Evolutionary conservation across 257 asterid species (phyloP).

Genomic region (Capsicum pubescens): DNA sequence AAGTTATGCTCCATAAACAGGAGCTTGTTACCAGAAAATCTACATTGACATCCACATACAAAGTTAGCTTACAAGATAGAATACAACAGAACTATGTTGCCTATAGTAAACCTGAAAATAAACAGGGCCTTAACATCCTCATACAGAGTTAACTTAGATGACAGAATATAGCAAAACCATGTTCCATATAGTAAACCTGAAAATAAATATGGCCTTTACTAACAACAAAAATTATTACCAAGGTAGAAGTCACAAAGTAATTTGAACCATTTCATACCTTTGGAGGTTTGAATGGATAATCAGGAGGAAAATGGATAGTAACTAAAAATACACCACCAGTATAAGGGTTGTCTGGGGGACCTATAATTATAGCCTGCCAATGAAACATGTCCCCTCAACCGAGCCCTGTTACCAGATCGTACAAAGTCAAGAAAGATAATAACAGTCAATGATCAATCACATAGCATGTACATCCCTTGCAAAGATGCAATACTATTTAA

Average conservation of each 20-base stretch:
- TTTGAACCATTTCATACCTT: conserved; percentile 48
- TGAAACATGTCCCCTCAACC: conserved; percentile 87
- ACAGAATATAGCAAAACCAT: conserved; percentile 13
- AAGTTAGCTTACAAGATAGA: background rate
- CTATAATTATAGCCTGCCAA: conserved; percentile 89
- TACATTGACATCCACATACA: background rate
- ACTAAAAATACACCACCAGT: conserved; percentile 79
- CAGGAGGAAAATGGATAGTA: conserved; percentile 79
- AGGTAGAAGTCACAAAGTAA: background rate
- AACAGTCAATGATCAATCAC: background rate
- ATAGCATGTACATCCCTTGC: background rate
- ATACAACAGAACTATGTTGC: conserved; percentile 15
- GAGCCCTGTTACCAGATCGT: conserved; percentile 54
- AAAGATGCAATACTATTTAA: background rate
- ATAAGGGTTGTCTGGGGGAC: conserved; percentile 80
- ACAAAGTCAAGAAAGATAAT: background rate
- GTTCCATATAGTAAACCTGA: background rate
- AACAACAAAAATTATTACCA: background rate
- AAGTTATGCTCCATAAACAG: background rate
- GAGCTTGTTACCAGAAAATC: background rate
- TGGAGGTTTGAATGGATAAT: conserved; percentile 79
- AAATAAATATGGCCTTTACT: background rate
- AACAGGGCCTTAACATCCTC: background rate
- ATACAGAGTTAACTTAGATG: background rate
- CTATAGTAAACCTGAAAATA: background rate